Percentiles rank a stretch among this genome's conserved stretches.
Conservation (phyloP, 1,284 basidiomycete species). For the Leccinum solheimii region DNA sequence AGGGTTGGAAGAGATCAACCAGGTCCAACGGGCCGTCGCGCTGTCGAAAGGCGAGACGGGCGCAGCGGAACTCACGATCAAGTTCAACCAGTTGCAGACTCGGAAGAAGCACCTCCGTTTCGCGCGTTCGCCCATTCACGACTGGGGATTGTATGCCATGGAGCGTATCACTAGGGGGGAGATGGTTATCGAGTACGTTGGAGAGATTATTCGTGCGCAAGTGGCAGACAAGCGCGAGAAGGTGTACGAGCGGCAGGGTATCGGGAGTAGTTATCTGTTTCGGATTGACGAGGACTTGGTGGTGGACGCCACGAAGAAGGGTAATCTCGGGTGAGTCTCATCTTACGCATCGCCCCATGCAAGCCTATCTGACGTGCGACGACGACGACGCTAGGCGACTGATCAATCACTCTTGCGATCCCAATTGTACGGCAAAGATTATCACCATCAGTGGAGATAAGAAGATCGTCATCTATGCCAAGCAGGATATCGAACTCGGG, state of each 20-base stretch:
- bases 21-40: constrained; percentile 72
- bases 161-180: constrained; percentile 92
- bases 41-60: constrained; percentile 72
- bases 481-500: constrained; percentile 88
- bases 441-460: constrained; percentile 98
- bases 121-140: constrained; percentile 94
- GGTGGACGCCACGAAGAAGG: constrained; percentile 98
- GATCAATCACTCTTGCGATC: constrained; percentile 97
- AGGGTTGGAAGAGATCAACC: constrained; percentile 95
- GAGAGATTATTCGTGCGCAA: constrained; percentile 92
- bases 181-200: constrained; percentile 99
- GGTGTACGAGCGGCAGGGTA: constrained; percentile 93
- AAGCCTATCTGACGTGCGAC: constrained; percentile 9
- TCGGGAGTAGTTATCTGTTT: constrained; percentile 94
- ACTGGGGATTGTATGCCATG: constrained; percentile 97
- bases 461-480: constrained; percentile 99
- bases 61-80: constrained; percentile 71
- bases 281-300: constrained; percentile 90
- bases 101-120: constrained; percentile 98
- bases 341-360: neutral
- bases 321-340: constrained; percentile 85
- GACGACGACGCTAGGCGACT: constrained; percentile 59
- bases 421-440: constrained; percentile 97
- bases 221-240: constrained; percentile 98
- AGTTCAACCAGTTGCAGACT: constrained; percentile 98